These are phyloP conservation scores for Starmera dryadoides DNA, from an alignment of 805 yeast species.

Conservation along the genomic window DNA sequence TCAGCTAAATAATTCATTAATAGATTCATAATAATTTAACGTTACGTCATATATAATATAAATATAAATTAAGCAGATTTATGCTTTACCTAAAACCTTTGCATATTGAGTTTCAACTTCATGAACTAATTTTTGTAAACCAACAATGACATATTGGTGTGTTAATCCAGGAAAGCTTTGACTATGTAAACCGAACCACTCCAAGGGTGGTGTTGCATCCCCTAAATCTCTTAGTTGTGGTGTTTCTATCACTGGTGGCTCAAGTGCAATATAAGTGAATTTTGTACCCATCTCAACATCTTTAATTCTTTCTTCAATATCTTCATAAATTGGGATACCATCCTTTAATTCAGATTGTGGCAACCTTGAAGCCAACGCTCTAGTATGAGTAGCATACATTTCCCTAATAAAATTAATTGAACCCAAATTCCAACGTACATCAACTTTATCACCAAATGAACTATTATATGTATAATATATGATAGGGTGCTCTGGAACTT, in stretches of 20 bases:
- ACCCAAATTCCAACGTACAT: conserved; percentile 90
- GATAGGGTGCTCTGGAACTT: conserved; percentile 38
- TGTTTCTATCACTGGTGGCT: conserved; percentile 76
- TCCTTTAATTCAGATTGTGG: conserved; percentile 21
- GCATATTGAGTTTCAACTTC: conserved; percentile 49
- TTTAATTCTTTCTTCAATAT: conserved; percentile 34
- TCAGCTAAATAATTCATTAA: too few species aligned
- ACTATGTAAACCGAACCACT: conserved; percentile 95
- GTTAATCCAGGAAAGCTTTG: conserved; percentile 79
- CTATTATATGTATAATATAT: conserved; percentile 67
- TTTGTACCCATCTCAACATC: conserved; percentile 40
- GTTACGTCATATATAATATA: too few species aligned
- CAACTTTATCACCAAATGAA: conserved; percentile 83
- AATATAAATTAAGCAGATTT: too few species aligned
- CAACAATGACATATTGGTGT: conserved; percentile 70
- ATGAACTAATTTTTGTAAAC: conserved; percentile 65
- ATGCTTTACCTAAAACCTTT: conserved; percentile 31
- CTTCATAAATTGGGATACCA: conserved; percentile 19
- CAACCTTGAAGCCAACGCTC: conserved; percentile 59
- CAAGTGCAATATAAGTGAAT: conserved; percentile 55
- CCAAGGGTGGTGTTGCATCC: conserved; percentile 95
- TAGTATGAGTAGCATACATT: conserved; percentile 84
- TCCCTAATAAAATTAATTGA: conserved; percentile 84
- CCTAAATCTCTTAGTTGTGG: conserved; percentile 90
- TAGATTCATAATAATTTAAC: too few species aligned